Evolutionary conservation across 768 basidiomycete species (phyloP).

Genomic region (Leccinellum luteum): DNA sequence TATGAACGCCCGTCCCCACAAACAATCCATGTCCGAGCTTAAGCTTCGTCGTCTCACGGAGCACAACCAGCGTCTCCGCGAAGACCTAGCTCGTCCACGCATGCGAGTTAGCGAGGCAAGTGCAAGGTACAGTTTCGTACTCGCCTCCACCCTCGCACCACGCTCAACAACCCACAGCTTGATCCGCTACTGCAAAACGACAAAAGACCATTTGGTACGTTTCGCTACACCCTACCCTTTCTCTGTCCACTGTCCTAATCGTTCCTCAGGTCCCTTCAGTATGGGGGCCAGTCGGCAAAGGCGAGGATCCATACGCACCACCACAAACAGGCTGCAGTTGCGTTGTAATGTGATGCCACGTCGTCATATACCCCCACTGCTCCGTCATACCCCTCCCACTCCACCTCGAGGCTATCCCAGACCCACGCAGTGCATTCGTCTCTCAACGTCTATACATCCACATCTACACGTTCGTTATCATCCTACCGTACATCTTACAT

Average conservation of each 20-base stretch:
- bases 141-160: neutral
- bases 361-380: slow-evolving; percentile 31
- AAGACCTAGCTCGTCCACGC: slow-evolving; percentile 87
- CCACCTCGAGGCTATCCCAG: slow-evolving; percentile 7
- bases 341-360: slow-evolving; percentile 59
- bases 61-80: slow-evolving; percentile 83
- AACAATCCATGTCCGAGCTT: slow-evolving; percentile 97
- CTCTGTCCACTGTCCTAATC: neutral
- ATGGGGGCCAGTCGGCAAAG: slow-evolving; percentile 89
- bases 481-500: slow-evolving; percentile 24
- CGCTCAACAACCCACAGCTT: slow-evolving; percentile 47
- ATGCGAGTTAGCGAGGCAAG: slow-evolving; percentile 91
- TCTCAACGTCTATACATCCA: slow-evolving; percentile 21
- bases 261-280: slow-evolving; percentile 72
- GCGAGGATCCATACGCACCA: slow-evolving; percentile 91
- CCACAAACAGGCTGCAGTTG: slow-evolving; percentile 73
- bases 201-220: slow-evolving; percentile 79
- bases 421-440: slow-evolving; percentile 17
- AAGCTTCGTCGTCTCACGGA: slow-evolving; percentile 92
- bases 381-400: slow-evolving; percentile 31
- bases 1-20: slow-evolving; percentile 77
- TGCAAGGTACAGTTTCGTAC: slow-evolving; percentile 51
- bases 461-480: slow-evolving; percentile 28
- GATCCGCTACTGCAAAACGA: slow-evolving; percentile 92
- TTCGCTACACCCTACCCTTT: slow-evolving; percentile 27